Percentiles rank a stretch among this genome's conserved stretches.
Evolutionary conservation across 345 rosid species (phyloP).

Genomic region (Kandelia obovata): DNA sequence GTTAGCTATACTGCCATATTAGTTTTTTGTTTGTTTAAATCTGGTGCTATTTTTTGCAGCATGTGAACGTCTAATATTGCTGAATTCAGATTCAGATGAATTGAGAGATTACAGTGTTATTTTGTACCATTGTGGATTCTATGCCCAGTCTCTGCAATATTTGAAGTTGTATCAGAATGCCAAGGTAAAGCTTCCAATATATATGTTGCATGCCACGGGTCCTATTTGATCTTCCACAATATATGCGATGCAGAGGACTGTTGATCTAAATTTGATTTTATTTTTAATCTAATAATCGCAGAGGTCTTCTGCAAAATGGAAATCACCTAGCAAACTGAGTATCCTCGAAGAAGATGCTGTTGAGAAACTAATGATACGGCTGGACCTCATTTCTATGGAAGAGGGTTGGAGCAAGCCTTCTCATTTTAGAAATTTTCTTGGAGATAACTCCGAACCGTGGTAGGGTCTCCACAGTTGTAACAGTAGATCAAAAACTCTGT

Average conservation of each 20-base stretch:
- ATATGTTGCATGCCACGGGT: neutral
- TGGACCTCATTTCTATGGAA: constrained; percentile 55
- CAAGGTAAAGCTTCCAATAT: constrained; percentile 31
- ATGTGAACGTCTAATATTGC: constrained; percentile 61
- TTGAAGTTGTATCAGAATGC: constrained; percentile 39
- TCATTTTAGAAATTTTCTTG: constrained; percentile 43
- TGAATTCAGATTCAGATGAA: constrained; percentile 46
- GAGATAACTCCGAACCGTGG: constrained; percentile 62
- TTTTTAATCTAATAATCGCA: constrained; percentile 15
- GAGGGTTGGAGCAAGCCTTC: constrained; percentile 53
- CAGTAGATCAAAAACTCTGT: neutral
- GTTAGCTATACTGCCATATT: too few species aligned
- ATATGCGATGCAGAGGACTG: neutral
- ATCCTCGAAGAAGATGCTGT: constrained; percentile 49
- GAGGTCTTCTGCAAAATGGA: constrained; percentile 23
- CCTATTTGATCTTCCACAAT: neutral
- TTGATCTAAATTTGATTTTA: neutral
- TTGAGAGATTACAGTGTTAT: constrained; percentile 63
- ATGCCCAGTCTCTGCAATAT: constrained; percentile 45
- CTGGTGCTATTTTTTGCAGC: constrained; percentile 35
- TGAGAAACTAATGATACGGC: constrained; percentile 50
- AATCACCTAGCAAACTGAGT: constrained; percentile 25
- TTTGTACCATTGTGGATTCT: constrained; percentile 63
- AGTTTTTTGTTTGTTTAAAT: too few species aligned
- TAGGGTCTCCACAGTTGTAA: constrained; percentile 12